These are phyloP conservation scores for Candida gorgasii DNA, from an alignment of 805 yeast species.

Conservation along the genomic window DNA sequence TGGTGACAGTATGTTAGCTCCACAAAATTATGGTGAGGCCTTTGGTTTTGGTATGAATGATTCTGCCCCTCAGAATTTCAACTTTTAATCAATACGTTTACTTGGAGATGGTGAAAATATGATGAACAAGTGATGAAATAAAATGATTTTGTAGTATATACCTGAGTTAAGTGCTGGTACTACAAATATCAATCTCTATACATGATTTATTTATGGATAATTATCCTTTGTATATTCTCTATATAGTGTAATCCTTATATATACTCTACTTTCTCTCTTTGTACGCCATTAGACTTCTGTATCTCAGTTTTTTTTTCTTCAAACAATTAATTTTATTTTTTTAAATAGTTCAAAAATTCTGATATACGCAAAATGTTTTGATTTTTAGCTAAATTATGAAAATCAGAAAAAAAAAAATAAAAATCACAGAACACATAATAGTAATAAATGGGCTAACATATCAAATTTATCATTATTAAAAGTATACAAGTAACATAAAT, in stretches of 20 bases:
- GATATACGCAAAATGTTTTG: background rate
- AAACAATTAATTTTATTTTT: background rate
- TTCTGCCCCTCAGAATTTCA: constrained; percentile 56
- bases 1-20: constrained; percentile 70
- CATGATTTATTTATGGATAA: constrained; percentile 5
- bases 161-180: no score
- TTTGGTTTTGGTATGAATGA: constrained; percentile 82
- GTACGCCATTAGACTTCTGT: no score
- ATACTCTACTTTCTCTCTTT: no score
- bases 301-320: background rate
- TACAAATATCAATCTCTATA: constrained; percentile 5
- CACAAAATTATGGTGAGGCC: constrained; percentile 75
- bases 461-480: no score
- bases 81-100: no score
- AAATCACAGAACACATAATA: background rate
- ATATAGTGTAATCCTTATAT: constrained; percentile 5
- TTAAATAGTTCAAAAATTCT: background rate
- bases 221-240: constrained; percentile 4
- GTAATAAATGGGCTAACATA: background rate
- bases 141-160: background rate
- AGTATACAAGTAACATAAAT: no score
- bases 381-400: background rate
- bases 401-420: background rate
- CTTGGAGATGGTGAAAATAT: constrained; percentile 5
- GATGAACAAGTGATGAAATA: background rate